Evolutionary conservation across 768 basidiomycete genomes (phyloP), one percentile per base, ranked within the genome.

Genomic region (Termitomyces sp.): DNA sequence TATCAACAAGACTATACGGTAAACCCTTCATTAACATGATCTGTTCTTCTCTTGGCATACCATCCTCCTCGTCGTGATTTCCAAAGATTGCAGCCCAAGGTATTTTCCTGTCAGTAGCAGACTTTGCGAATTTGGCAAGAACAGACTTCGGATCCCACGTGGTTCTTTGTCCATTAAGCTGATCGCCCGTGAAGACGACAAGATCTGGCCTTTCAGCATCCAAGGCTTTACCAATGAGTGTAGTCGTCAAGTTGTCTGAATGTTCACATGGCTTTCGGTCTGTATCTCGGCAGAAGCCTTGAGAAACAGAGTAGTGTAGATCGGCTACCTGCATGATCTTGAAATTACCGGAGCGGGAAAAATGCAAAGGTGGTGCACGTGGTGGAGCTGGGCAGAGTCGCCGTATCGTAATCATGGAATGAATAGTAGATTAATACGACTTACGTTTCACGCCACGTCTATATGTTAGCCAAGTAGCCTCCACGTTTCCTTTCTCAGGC

Each of bases 1-100:
- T 70, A 65, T 91, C 79, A 6, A 92, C 86, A 5, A 98, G 72
- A 54, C 87, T 94, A 68, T 95, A 97, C 0, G 96, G 96, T 58
- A 98, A 76, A 0, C 76, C 81, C 68, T 88, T 86, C 83, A 94
- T 82, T 65, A 87, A 72, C 60, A 76, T 75, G 59, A 93, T 68
- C 66, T 95, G 92, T 18, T 84, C 80, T 33, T 79, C 82, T 62
- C 87, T 85, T 31, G 74, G 64, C 59, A 64, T 78, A 64, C 87
- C 89, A 52, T 84, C 79, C 60, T 95, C 89, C 46, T 85, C 82
- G 64, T 98, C 96, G 70, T 99, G 96, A 67, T 99, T 98, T 1
- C 96, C 96, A 70, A 98, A 95, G 2, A 98, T 81, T 0, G 87
- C 89, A 4, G 93, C 85, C 95, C 95, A 99, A 0, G 95, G 91